A percentile compares a stretch with the other conserved stretches of the same genome.
Conservation (phyloP, 768 basidiomycete genomes). For the Auricularia auricula-judae region DNA sequence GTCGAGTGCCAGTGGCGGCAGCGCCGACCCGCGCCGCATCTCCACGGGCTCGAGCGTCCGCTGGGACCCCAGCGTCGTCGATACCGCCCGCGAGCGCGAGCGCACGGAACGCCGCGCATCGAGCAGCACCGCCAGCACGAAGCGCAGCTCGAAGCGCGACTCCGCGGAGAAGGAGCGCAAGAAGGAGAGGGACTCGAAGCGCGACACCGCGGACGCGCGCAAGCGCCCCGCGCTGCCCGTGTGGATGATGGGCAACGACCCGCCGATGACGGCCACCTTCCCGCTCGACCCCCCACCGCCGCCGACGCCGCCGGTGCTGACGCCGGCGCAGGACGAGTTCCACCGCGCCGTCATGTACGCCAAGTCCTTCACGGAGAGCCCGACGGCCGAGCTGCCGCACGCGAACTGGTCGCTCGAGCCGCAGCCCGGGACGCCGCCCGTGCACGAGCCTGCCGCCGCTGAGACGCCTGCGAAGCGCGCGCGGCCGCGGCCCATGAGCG, state of each 20-base stretch:
- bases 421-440: not conserved
- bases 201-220: not conserved
- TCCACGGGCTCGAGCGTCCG: not conserved
- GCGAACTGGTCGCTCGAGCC: not conserved
- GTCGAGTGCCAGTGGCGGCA: not conserved
- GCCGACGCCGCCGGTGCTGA: not conserved
- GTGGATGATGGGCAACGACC: not conserved
- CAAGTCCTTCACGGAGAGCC: not conserved
- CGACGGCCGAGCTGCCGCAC: not conserved
- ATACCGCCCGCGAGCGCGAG: not conserved
- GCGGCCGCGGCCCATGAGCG: constrained; percentile 50
- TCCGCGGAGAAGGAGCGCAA: not conserved
- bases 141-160: not conserved
- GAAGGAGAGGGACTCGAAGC: not conserved
- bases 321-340: not conserved
- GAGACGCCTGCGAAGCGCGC: constrained; percentile 28
- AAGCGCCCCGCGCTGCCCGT: not conserved
- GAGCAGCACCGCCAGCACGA: not conserved
- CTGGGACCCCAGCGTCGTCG: not conserved
- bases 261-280: not conserved
- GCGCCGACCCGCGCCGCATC: not conserved
- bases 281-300: not conserved
- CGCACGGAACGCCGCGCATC: not conserved
- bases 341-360: not conserved
- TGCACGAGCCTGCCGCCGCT: not conserved